phyloP scores from a whole-genome alignment of 1,284 basidiomycete genomes.

The Ceratobasidium sp. region DNA sequence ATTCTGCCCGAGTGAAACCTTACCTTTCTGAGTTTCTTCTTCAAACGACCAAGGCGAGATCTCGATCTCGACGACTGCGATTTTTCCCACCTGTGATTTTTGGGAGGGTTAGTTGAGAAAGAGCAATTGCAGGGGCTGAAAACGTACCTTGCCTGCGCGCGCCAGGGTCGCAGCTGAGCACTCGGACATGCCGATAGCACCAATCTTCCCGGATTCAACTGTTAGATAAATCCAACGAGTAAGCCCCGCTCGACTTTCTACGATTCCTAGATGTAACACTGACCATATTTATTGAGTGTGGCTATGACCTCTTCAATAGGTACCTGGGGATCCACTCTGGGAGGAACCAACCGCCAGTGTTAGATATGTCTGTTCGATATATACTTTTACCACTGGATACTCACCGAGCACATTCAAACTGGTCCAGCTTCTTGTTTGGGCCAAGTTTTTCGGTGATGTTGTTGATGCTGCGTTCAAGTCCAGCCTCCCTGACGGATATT shows the following conservation, averaged over 20 bases:
- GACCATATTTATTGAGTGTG: conserved; percentile 43
- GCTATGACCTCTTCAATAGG: conserved; percentile 47
- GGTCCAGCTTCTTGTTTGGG: conserved; percentile 48
- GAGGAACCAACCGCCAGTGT: background rate
- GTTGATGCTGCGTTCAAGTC: conserved; percentile 44
- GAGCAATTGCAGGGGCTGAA: background rate
- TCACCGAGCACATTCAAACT: conserved; percentile 48
- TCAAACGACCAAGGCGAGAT: conserved; percentile 67
- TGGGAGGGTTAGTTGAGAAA: background rate
- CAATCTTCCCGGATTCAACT: conserved; percentile 50
- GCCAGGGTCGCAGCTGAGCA: conserved; percentile 44
- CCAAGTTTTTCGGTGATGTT: conserved; percentile 45
- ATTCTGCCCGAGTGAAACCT: background rate
- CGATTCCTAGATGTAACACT: background rate
- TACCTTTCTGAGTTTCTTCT: conserved; percentile 60
- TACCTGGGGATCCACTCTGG: conserved; percentile 45
- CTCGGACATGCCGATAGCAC: conserved; percentile 50
- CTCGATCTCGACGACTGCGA: conserved; percentile 68
- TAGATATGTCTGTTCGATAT: background rate
- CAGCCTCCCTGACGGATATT: background rate
- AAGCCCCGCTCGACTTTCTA: background rate
- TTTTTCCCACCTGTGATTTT: conserved; percentile 60
- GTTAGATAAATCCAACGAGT: conserved; percentile 5
- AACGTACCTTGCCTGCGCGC: conserved; percentile 47
- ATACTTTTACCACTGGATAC: background rate